Base-by-base conservation (phyloP, 495 filamentous ascomycete genomes). In the Schizothecium vesticola region DNA sequence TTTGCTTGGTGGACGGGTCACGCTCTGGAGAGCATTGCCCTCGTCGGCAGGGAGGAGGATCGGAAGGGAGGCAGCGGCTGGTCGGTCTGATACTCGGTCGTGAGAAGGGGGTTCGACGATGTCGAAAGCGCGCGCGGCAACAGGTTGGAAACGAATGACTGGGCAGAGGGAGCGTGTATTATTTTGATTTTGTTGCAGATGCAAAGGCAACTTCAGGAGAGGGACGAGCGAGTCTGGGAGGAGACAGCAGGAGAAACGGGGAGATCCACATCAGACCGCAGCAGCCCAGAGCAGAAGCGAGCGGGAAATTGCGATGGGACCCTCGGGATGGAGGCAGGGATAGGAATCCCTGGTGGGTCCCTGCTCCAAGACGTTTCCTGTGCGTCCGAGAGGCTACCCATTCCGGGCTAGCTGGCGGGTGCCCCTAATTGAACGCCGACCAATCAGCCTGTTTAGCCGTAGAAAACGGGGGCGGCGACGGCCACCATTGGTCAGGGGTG, bases 271-370 rank as follows among this genome's bases (percentile, higher is more conserved):
- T 67, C 63, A 58, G 26, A 11, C 26, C 25, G 43, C 56, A 70
- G 68, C 64, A 69, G 63, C 59, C 59, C 70, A 67, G 63, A 70
- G 70, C 69, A 73, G 73, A 65, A 72, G 72, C 72, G 63, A 69
- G 71, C 73, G 73, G 74, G 75, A 77, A 77, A 77, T 77, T 77
- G 71, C 75, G 26, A 65, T 70, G 67, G 63, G 72, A 67, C 64
- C 67, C 70, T 73, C 71, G 71, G 72, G 69, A 69, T 60, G 62
- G 65, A 33, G 23, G 58, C 67, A 57, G 66, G 68, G 63, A 61
- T 26, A 57, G 23, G 11, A 24, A 71, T 65, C 73, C 72, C 67
- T 74, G 73, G 57, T 11, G 24, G 59, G 59, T 65, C 69, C 66
- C 61, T 71, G n/a, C 26, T 24, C 51, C 56, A 66, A 43, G 31